Evolutionary conservation across 2,329 filamentous ascomycete genomes (phyloP), one percentile per base, ranked within the genome.

Genomic region (Aspergillus aculeatus): DNA sequence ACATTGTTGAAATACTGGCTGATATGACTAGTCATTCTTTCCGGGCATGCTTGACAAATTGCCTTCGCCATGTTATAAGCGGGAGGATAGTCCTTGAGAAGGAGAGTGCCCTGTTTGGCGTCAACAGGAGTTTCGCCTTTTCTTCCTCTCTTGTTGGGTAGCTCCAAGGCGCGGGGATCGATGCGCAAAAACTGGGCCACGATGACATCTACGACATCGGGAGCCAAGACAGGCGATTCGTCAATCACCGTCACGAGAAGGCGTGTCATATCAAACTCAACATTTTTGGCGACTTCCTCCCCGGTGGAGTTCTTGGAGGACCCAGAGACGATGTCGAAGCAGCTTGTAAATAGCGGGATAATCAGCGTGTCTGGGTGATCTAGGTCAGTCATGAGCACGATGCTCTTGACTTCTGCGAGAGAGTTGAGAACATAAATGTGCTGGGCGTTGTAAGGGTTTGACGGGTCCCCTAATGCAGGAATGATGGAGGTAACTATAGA

Each of bases 1-100:
- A 98, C 92, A 58, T 96, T 92, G 76, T 92, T 96, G 74, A 99
- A 99, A 75, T 98, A 99, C 71, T 96, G 92, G 66, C 92, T 94
- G 58, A 98, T 89, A 66, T 96, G 92, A 62, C 92, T 89, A 1
- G 92, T 89, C 94, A 99, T 97, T 76, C 96, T 96, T 67, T 97
- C 94, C 0, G 91, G 87, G 67, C 89, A 96, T 19, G 85, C 85
- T 69, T 92, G 95, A 80, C 95, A 99, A 49, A 99, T 88, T 2
- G 90, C 91, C 77, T 96, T 96, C 23, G 95, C 94, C 90, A 98
- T 96, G 71, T 95, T 89, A 78, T 99, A 99, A 1, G 95, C 93
- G 16, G 92, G 87, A 1, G 95, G 94, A 58, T 96, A 89, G 63
- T 95, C 90, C 71, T 96, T 96, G 56, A 91, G 81, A n/a, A 91